Evolutionary conservation across 306 rosid species (phyloP), one percentile per base, ranked within the genome.

Genomic region (Cicer yamashitae): DNA sequence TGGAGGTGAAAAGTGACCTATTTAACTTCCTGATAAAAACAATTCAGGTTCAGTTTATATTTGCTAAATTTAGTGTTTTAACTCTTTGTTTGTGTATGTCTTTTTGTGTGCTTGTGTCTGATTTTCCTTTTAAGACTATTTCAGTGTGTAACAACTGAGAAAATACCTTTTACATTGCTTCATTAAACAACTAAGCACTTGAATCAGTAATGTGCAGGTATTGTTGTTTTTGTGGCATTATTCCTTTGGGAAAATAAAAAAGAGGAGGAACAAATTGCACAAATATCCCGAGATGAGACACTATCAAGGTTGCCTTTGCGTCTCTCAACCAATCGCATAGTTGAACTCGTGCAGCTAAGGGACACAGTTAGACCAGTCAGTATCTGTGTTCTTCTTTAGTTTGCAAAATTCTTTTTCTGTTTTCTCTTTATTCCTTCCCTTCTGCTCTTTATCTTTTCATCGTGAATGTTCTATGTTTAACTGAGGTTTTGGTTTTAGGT

Each of bases 311-410:
- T 94, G 90, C 99, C 99, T 72, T 74, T 94, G 85, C 96, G 92
- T 79, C 96, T 94, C 73, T 90, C 99, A 87, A 92, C 99, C 59
- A 90, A 94, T 82, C 96, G 97, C 58, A 65, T 94, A 71, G 96
- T 94, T 82, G 99, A 94, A 83, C 99, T 94, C 15, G 96, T 94
- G 83, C 99, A 90, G 86, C 94, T 94, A 74, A 87, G 97, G 62
- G 96, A 94, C 83, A 90, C 88, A 74, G 96, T 83, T 79, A 83
- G 99, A 79, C 99, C 99, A 44, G 96, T 94, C 53, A 86, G 97
- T 88, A 76, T 79, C 59, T 34, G 11, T 67, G 13, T 72, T 77
- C 17, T 6, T 46, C 34, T 18, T 20, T 7, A 30, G 37, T 30
- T 17, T 43, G 57, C 15, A 56, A 47, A 44, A 54, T 40, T 22